These are phyloP conservation scores for Turnera subulata DNA, from an alignment of 345 rosid species.

Conservation along the genomic window DNA sequence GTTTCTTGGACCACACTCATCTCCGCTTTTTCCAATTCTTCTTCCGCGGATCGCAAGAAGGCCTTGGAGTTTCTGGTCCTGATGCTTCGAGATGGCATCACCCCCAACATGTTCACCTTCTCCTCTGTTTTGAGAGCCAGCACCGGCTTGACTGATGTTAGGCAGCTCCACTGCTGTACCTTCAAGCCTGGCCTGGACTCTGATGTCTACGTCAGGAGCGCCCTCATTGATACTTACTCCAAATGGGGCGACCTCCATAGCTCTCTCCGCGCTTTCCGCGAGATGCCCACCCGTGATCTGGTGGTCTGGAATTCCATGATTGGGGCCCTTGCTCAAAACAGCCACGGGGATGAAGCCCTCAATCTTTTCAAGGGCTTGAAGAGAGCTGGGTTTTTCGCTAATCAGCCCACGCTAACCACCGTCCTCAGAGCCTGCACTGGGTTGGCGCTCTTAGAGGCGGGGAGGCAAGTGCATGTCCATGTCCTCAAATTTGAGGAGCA, in stretches of 20 bases:
- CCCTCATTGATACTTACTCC: conserved; percentile 60
- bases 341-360: conserved; percentile 47
- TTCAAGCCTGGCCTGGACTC: conserved; percentile 56
- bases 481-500: conserved; percentile 51
- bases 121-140: conserved; percentile 63
- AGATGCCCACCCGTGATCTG: conserved; percentile 53
- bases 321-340: conserved; percentile 69
- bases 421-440: conserved; percentile 66
- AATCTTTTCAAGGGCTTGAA: conserved; percentile 61
- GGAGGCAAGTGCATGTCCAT: conserved; percentile 70
- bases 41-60: conserved; percentile 15
- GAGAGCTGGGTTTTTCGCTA: conserved; percentile 45
- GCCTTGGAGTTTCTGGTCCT: conserved; percentile 31
- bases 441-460: conserved; percentile 52
- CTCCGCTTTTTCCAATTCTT: conserved; percentile 46
- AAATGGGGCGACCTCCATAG: conserved; percentile 44
- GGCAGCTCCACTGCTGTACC: conserved; percentile 53
- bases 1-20: conserved; percentile 77
- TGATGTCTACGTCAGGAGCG: conserved; percentile 65
- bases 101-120: conserved; percentile 59
- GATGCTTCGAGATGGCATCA: conserved; percentile 55
- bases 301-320: conserved; percentile 77
- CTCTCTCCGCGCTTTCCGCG: conserved; percentile 46
- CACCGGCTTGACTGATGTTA: conserved; percentile 29
- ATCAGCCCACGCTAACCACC: conserved; percentile 58